Evolutionary conservation across 2,329 filamentous ascomycete genomes (phyloP), one percentile per base, ranked within the genome.

Genomic region (Sarocladium brachiariae): DNA sequence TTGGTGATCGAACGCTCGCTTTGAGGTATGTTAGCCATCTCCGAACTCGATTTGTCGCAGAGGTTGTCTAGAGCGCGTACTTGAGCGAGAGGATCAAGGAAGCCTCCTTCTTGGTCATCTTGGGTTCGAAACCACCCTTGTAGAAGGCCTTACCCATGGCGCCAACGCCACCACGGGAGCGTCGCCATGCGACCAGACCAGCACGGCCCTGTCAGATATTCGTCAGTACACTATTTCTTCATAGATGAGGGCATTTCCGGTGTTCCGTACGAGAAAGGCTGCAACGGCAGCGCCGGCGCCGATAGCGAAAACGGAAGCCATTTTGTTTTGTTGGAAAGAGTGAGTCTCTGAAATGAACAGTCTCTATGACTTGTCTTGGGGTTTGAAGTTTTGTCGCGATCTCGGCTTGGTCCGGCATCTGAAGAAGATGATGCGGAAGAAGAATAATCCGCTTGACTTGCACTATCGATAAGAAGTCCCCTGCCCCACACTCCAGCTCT

Each of bases 61-160:
- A 25, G 27, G 23, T 27, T 14, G 21, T 6, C 23, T 11, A 3
- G 10, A 7, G 33, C 10, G 58, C 72, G 46, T 81, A 96, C 92
- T 84, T 88, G 54, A 97, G 83, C 57, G 93, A 87, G 46, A 99
- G 74, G 54, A 99, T 96, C 59, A 99, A 72, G 4, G 90, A 79
- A 19, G 93, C 93, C 72, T 99, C 93, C 67, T 86, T 84, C 67
- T 86, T 82, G 67, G 83, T 96, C 92, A 99, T 99, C 70, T 86
- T 87, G 54, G 83, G 77, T 73, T 99, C 93, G 65, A 99, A 99
- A n/a, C 93, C 93, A 59, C 93, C 93, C 71, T 97, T 99, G 78
- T 96, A 97, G 65, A 90, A 99, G 37, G 90, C 84, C 69, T 91
- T 90, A 61, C 93, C 93, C 59, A 96, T 74, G 31, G 87, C 84